phyloP scores from a whole-genome alignment of 2,329 filamentous ascomycete genomes.

The Claviceps maximensis region DNA sequence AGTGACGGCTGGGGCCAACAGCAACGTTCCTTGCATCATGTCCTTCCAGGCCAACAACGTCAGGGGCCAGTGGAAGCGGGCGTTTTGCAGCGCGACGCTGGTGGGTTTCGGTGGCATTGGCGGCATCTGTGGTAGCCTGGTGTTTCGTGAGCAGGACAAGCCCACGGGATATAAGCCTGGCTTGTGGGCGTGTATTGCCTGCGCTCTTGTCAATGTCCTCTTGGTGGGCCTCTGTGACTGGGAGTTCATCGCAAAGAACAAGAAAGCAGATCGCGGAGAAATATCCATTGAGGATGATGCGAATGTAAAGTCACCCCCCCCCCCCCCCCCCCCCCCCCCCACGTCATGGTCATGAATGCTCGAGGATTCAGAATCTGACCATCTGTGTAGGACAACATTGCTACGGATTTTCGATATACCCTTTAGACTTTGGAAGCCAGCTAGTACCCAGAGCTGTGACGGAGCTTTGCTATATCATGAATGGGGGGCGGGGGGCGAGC shows the following conservation, averaged over 20 bases:
- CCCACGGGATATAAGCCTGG: conserved; percentile 39
- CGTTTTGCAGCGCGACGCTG: conserved; percentile 62
- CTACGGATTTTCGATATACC: conserved; percentile 4
- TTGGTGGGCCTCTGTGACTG: conserved; percentile 29
- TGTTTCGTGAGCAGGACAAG: conserved; percentile 50
- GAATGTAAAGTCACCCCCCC: conserved; percentile 26
- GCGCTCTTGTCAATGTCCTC: conserved; percentile 30
- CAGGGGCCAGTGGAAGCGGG: conserved; percentile 78
- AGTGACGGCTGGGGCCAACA: conserved; percentile 61
- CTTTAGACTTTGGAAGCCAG: not conserved
- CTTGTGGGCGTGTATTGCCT: conserved; percentile 41
- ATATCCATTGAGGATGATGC: conserved; percentile 33
- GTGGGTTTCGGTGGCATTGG: conserved; percentile 68
- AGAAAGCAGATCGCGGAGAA: conserved; percentile 39
- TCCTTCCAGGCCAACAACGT: conserved; percentile 82
- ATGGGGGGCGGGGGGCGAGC: not conserved
- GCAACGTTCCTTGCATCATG: conserved; percentile 62
- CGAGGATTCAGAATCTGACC: not conserved
- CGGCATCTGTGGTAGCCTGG: conserved; percentile 60
- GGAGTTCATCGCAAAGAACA: conserved; percentile 31
- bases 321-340: not conserved
- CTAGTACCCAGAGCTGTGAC: not conserved
- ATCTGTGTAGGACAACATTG: not conserved
- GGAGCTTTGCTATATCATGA: not conserved
- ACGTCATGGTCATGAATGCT: not conserved